Percentiles rank a stretch among this genome's conserved stretches.
These are phyloP conservation scores for Suhomyces terraborum DNA, from an alignment of 1,139 yeast species.

Conservation along the genomic window DNA sequence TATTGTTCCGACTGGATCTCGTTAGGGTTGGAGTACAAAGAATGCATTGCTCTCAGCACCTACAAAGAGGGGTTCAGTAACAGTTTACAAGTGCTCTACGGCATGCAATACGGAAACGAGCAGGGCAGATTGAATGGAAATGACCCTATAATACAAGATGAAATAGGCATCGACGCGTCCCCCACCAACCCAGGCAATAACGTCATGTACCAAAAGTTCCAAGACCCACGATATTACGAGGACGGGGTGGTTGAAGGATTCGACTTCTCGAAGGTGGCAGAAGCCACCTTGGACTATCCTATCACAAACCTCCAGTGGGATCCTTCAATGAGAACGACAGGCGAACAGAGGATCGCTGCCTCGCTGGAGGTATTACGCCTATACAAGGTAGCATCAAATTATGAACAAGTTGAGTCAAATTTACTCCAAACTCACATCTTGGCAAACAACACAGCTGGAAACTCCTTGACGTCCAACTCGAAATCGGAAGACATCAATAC, in stretches of 20 bases:
- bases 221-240: constrained; percentile 6
- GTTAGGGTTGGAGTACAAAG: constrained; percentile 37
- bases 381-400: constrained; percentile 53
- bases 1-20: constrained; percentile 70
- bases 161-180: constrained; percentile 15
- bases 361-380: constrained; percentile 71
- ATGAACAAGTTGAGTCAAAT: constrained; percentile 35
- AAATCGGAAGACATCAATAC: constrained; percentile 43
- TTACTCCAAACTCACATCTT: constrained; percentile 43
- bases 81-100: constrained; percentile 52
- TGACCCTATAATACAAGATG: constrained; percentile 14
- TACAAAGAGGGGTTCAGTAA: constrained; percentile 71
- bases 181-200: constrained; percentile 11
- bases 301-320: constrained; percentile 75
- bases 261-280: constrained; percentile 54
- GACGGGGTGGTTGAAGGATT: constrained; percentile 36
- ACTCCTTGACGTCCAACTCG: constrained; percentile 4
- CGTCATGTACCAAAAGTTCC: constrained; percentile 3
- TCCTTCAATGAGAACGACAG: constrained; percentile 42
- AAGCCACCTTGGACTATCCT: constrained; percentile 61
- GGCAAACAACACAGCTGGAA: constrained; percentile 40
- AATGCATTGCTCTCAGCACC: constrained; percentile 64
- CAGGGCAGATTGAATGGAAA: constrained; percentile 13
- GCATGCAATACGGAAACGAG: constrained; percentile 35
- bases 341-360: constrained; percentile 56